These are phyloP conservation scores for Colletotrichum theobromicola DNA, from an alignment of 2,329 filamentous ascomycete species.

Conservation along the genomic window DNA sequence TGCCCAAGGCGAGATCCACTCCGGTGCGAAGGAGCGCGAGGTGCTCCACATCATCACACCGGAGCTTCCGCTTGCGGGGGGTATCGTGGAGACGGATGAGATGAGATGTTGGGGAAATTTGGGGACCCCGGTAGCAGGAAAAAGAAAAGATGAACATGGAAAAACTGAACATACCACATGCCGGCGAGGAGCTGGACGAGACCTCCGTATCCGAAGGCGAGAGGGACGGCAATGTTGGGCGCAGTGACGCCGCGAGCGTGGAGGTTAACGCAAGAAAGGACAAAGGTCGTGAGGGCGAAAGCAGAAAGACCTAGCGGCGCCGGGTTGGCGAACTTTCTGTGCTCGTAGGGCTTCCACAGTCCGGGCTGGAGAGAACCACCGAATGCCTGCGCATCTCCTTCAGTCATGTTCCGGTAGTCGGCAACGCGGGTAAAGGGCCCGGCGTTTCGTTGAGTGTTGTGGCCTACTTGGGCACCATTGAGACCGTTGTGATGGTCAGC, in stretches of 20 bases:
- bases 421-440: slow-evolving; percentile 17
- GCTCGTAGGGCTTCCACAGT: slow-evolving; percentile 65
- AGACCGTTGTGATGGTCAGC: slow-evolving; percentile 11
- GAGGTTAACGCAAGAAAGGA: slow-evolving; percentile 78
- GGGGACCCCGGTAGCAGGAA: background rate
- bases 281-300: slow-evolving; percentile 84
- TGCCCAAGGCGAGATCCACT: background rate
- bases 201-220: slow-evolving; percentile 79
- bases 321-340: slow-evolving; percentile 80
- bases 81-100: slow-evolving; percentile 16
- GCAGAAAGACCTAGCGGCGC: slow-evolving; percentile 78
- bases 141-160: background rate
- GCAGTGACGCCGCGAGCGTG: slow-evolving; percentile 61
- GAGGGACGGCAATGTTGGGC: slow-evolving; percentile 71
- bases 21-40: slow-evolving; percentile 10
- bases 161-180: slow-evolving; percentile 73
- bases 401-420: slow-evolving; percentile 21
- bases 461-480: slow-evolving; percentile 7
- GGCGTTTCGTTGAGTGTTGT: slow-evolving; percentile 2
- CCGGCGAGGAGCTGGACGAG: slow-evolving; percentile 80
- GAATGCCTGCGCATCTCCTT: slow-evolving; percentile 52
- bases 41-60: background rate
- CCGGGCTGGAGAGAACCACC: slow-evolving; percentile 78
- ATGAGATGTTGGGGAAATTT: slow-evolving; percentile 15
- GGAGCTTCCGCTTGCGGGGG: slow-evolving; percentile 15